Evolutionary conservation across 345 rosid species (phyloP).

Genomic region (Citrus maxima): DNA sequence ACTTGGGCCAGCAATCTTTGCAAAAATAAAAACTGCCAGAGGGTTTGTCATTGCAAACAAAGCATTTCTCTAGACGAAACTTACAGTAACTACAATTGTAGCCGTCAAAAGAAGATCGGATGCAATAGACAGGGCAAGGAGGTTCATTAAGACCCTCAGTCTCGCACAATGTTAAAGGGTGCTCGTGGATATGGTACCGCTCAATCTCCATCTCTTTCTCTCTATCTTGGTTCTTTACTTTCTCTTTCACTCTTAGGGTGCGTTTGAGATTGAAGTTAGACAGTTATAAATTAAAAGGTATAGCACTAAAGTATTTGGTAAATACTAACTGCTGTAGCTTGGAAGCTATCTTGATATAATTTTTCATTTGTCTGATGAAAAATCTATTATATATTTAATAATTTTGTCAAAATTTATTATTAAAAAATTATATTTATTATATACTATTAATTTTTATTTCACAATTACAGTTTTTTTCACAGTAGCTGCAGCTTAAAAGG

Average conservation of each 20-base stretch:
- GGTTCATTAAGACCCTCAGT: background rate
- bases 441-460: too few species aligned
- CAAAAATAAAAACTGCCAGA: background rate
- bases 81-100: background rate
- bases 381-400: too few species aligned
- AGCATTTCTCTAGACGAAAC: background rate
- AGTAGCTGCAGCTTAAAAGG: too few species aligned
- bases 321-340: too few species aligned
- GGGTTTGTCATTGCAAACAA: background rate
- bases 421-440: too few species aligned
- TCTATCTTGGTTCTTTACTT: background rate
- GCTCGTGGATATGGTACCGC: background rate
- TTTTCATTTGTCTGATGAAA: too few species aligned
- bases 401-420: too few species aligned
- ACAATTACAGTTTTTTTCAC: too few species aligned
- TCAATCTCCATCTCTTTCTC: background rate
- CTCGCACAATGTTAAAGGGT: background rate
- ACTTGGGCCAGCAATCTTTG: background rate
- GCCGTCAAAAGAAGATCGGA: background rate
- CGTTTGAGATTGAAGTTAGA: too few species aligned
- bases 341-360: too few species aligned
- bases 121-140: background rate
- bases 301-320: too few species aligned
- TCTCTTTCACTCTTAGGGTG: background rate
- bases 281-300: too few species aligned